These are phyloP conservation scores for Stagonosporopsis chrysanthemi DNA, from an alignment of 2,329 filamentous ascomycete genomes.

Conservation along the genomic window DNA sequence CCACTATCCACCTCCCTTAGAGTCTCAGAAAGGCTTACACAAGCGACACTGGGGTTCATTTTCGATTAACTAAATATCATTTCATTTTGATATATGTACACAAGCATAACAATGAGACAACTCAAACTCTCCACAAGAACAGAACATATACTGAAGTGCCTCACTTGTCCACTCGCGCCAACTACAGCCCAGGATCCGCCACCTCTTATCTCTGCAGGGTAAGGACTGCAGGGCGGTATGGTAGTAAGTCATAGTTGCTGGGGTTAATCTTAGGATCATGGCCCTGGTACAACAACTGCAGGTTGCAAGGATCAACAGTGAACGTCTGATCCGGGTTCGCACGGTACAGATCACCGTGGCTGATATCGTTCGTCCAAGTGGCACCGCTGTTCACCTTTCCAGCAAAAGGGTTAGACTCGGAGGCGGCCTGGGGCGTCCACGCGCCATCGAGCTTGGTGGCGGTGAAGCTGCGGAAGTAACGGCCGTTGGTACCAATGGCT, in stretches of 20 bases:
- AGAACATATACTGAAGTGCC: no score
- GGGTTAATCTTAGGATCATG: slow-evolving; percentile 48
- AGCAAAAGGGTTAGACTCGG: slow-evolving; percentile 68
- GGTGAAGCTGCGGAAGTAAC: slow-evolving; percentile 73
- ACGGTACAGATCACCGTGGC: slow-evolving; percentile 69
- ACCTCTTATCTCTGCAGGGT: slow-evolving; percentile 51
- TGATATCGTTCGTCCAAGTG: slow-evolving; percentile 72
- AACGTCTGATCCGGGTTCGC: slow-evolving; percentile 67
- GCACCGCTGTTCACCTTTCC: slow-evolving; percentile 71
- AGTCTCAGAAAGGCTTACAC: no score
- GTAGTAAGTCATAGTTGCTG: slow-evolving; percentile 58
- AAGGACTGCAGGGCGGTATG: slow-evolving; percentile 64
- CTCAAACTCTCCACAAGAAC: no score
- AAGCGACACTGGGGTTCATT: no score
- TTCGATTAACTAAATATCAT: no score
- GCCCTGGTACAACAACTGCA: slow-evolving; percentile 72
- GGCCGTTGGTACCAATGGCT: slow-evolving; percentile 63
- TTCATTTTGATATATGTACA: no score
- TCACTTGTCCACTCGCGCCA: no score
- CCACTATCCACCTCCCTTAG: no score
- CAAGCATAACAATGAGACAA: no score
- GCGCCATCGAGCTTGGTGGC: slow-evolving; percentile 62
- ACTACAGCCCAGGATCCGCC: neutral
- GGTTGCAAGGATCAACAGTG: slow-evolving; percentile 68
- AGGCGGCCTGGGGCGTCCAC: slow-evolving; percentile 66